phyloP scores from a whole-genome alignment of 2,329 filamentous ascomycete species.

The Colletotrichum phormii region DNA sequence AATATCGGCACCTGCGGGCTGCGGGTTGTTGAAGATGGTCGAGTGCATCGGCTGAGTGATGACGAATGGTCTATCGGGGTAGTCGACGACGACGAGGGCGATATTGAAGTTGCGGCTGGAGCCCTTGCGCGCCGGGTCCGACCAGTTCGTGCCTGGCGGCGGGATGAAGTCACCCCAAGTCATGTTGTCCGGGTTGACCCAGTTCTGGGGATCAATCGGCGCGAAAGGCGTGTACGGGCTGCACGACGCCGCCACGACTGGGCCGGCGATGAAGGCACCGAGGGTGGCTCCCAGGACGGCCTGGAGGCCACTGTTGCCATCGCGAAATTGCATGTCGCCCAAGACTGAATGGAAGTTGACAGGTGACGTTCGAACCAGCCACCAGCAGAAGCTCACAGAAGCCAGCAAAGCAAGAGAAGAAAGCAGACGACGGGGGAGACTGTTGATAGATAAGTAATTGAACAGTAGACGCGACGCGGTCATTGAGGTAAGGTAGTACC shows the following conservation, averaged over 20 bases:
- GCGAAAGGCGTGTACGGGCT: constrained; percentile 55
- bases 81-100: constrained; percentile 64
- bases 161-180: constrained; percentile 61
- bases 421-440: background rate
- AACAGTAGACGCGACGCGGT: background rate
- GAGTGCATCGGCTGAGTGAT: constrained; percentile 58
- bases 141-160: constrained; percentile 61
- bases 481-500: constrained; percentile 2
- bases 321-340: constrained; percentile 15
- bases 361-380: background rate
- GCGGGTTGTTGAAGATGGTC: constrained; percentile 63
- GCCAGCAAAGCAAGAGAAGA: background rate
- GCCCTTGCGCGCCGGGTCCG: constrained; percentile 55
- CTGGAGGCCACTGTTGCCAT: constrained; percentile 14
- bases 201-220: constrained; percentile 62
- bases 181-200: constrained; percentile 66
- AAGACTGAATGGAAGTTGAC: background rate
- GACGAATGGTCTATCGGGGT: constrained; percentile 60
- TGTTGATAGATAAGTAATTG: constrained; percentile 14
- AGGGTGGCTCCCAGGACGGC: constrained; percentile 24
- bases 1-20: constrained; percentile 49
- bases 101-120: constrained; percentile 66
- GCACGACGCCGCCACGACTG: constrained; percentile 15
- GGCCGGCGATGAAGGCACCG: constrained; percentile 12
- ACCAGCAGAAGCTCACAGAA: constrained; percentile 11